Evolutionary conservation across 768 basidiomycete genomes (phyloP), one percentile per base, ranked within the genome.

Genomic region (Calocera viscosa): DNA sequence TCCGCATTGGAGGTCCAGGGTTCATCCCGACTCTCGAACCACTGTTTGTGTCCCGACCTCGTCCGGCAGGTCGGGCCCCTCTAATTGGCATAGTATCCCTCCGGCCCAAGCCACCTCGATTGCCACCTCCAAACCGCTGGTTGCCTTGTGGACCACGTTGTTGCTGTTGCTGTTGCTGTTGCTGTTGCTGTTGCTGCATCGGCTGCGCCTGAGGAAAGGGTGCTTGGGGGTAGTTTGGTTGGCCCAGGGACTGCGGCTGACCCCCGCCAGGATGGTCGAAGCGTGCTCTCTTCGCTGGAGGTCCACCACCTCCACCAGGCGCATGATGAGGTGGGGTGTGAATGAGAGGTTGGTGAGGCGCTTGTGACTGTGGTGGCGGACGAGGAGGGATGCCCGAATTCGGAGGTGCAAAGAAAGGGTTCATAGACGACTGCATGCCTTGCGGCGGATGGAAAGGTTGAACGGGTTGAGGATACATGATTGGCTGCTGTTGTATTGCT

Each of bases 271-370:
- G 89, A 2, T 86, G 87, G 74, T 95, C 94, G 73, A 94, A 94
- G 47, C 92, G 84, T 71, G 87, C 91, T 65, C 94, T 81, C 75
- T 96, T 96, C 1, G 92, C 92, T 1, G 94, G 93, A 10, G 94
- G 94, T n/a, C 68, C 67, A 22, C 40, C 30, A 39, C 67, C 65
- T 24, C 35, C 39, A 2, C 60, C 35, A 49, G 66, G 60, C 5
- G 87, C 80, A 72, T 91, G 88, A 71, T 89, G 89, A 38, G 87
- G 86, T 11, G 87, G 83, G 0, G 84, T 78, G 69, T 90, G 88
- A 70, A 86, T 81, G 26, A 79, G 65, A 67, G 68, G 66, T 74
- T 77, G 64, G 82, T 75, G 78, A 0, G 34, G 53, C 19, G 19
- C 28, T 12, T 12, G 49, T 22, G 76, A 77, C 30, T 73, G 73